Base-by-base conservation (phyloP, 164 flowering plant genomes). In the Brasenia schreberi region DNA sequence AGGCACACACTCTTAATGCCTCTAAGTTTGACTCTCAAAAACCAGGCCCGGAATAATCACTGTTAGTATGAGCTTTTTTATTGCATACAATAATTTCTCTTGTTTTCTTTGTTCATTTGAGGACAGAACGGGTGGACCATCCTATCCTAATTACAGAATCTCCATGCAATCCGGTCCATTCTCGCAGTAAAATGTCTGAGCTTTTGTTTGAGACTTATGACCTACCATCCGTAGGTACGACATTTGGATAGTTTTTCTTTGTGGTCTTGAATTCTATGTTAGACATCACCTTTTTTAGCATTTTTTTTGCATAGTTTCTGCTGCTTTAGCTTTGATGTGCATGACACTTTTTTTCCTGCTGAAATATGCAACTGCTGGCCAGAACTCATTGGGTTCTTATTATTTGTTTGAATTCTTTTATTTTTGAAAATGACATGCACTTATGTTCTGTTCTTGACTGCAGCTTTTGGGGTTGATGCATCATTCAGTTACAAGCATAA, bases 131-230 rank as follows among this genome's bases (percentile, higher is more conserved):
- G 96, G 80, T 95, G 78, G 83, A 92, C 68, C 99, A 95, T 77
- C 99, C 99, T 65, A 68, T 95, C 78, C 79, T 95, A 72, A 87
- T 95, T 64, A 92, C 97, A 69, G 97, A 92, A 80, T 95, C 96
- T 72, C 85, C 81, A 33, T 92, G 92, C 87, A 92, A 95, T 79
- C 97, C 99, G 19, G 80, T 89, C 70, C 94, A 90, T 14, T 95
- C 97, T 68, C 97, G 99, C 59, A 81, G 85, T 77, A 95, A 83
- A 86, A 89, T 95, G 99, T 96, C 94, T n/a, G 99, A 95, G 75
- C 92, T 95, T 71, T 89, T 92, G 53, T 95, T 95, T 75, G 97
- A 92, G 79, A 81, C 89, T 18, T 95, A 92, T 84, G 99, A 97
- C 71, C 91, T 89, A 80, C 96, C 97, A 58, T 87, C 99, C 43